Evolutionary conservation across 768 basidiomycete species (phyloP).

Genomic region (Russula griseocarnosa): DNA sequence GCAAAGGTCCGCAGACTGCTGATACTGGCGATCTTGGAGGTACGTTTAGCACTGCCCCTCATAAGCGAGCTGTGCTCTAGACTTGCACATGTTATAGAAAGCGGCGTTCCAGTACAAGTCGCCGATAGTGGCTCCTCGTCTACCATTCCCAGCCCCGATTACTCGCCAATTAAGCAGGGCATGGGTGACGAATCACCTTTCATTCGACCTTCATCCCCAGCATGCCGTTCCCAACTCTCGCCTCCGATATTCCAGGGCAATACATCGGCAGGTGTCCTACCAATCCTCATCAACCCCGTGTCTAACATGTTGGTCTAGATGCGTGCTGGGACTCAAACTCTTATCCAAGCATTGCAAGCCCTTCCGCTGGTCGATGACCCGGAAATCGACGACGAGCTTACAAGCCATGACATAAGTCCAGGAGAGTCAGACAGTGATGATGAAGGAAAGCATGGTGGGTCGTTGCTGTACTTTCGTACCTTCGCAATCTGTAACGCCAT

Average conservation of each 20-base stretch:
- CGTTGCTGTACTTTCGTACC: background rate
- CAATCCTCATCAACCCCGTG: conserved; percentile 12
- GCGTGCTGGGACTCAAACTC: conserved; percentile 82
- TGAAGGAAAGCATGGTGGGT: conserved; percentile 43
- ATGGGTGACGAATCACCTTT: conserved; percentile 57
- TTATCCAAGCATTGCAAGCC: conserved; percentile 85
- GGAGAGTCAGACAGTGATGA: conserved; percentile 63
- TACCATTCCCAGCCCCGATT: conserved; percentile 7
- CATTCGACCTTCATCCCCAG: conserved; percentile 70
- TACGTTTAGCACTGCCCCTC: background rate
- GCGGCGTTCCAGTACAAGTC: background rate
- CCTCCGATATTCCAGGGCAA: conserved; percentile 58
- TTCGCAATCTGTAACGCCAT: conserved; percentile 1
- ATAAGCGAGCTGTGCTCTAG: conserved; percentile 3
- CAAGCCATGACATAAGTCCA: conserved; percentile 41
- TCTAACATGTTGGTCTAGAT: conserved; percentile 47
- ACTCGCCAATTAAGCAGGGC: conserved; percentile 21
- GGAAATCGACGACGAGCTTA: conserved; percentile 64
- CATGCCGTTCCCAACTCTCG: conserved; percentile 43
- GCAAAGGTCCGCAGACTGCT: conserved; percentile 44
- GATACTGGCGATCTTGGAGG: conserved; percentile 33
- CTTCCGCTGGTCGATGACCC: conserved; percentile 70
- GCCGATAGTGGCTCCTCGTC: conserved; percentile 15
- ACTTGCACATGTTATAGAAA: conserved; percentile 3
- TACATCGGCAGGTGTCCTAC: conserved; percentile 55